A percentile compares a stretch with the other conserved stretches of the same genome.
These are phyloP conservation scores for Alnus rubra DNA, from an alignment of 306 rosid genomes.

Conservation along the genomic window DNA sequence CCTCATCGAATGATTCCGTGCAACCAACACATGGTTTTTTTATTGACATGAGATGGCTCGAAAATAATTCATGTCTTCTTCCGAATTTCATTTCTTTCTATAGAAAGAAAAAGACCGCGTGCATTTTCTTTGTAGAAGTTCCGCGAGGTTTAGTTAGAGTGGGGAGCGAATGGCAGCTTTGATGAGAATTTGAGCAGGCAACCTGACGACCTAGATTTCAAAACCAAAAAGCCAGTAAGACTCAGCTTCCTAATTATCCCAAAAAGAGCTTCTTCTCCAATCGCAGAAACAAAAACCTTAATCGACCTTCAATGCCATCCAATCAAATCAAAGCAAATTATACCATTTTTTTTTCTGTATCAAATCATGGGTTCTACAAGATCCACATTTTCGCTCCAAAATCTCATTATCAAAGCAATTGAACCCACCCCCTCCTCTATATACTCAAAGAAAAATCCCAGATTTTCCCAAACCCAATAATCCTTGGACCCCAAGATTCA, in stretches of 20 bases:
- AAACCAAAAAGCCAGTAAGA: conserved; percentile 36
- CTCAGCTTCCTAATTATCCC: conserved; percentile 39
- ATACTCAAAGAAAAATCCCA: conserved; percentile 28
- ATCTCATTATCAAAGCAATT: conserved; percentile 24
- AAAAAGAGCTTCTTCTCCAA: conserved; percentile 47
- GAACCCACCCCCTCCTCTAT: conserved; percentile 37
- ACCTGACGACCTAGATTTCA: conserved; percentile 32
- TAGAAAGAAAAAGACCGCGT: too few species aligned
- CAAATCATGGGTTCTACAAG: conserved; percentile 42
- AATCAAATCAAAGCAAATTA: conserved; percentile 16
- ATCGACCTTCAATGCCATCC: conserved; percentile 27
- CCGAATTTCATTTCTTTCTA: too few species aligned
- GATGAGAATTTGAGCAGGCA: background rate
- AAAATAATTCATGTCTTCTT: too few species aligned
- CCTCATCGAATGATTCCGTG: too few species aligned
- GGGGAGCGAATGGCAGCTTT: too few species aligned
- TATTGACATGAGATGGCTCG: too few species aligned
- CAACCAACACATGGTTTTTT: too few species aligned
- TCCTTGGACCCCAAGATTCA: conserved; percentile 28
- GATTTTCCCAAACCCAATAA: conserved; percentile 27
- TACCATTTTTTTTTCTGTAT: conserved; percentile 30
- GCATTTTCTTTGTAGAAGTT: too few species aligned
- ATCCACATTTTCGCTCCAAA: conserved; percentile 41
- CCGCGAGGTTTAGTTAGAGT: too few species aligned
- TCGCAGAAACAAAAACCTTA: conserved; percentile 36